Percentiles rank a stretch among this genome's conserved stretches.
These are phyloP conservation scores for Hanseniaspora gamundiae DNA, from an alignment of 1,139 yeast genomes.

Conservation along the genomic window DNA sequence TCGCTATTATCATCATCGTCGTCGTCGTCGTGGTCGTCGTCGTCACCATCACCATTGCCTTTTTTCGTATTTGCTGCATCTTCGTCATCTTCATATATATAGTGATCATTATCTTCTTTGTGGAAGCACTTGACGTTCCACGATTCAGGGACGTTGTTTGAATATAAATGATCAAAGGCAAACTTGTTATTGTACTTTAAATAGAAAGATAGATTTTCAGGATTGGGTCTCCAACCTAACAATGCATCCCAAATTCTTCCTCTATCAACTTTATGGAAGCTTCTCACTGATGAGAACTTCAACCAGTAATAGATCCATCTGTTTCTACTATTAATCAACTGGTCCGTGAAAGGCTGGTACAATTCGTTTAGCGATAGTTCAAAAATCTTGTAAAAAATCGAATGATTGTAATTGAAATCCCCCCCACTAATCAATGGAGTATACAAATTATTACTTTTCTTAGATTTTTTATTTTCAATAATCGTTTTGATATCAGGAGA, in stretches of 20 bases:
- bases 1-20: not conserved
- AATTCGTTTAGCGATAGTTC: slow-evolving; percentile 64
- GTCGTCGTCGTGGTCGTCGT: not conserved
- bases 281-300: slow-evolving; percentile 84
- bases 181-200: slow-evolving; percentile 25
- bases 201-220: slow-evolving; percentile 22
- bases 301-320: slow-evolving; percentile 96
- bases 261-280: slow-evolving; percentile 68
- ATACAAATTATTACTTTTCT: slow-evolving; percentile 16
- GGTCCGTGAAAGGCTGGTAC: slow-evolving; percentile 67
- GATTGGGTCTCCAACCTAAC: slow-evolving; percentile 59
- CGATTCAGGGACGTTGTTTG: slow-evolving; percentile 10
- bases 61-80: too few species aligned
- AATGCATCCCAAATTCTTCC: slow-evolving; percentile 85
- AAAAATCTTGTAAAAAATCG: slow-evolving; percentile 50
- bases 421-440: slow-evolving; percentile 49
- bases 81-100: not conserved
- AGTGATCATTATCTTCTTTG: slow-evolving; percentile 6
- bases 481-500: slow-evolving; percentile 36
- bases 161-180: slow-evolving; percentile 21
- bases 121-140: slow-evolving; percentile 7
- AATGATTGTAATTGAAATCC: slow-evolving; percentile 30
- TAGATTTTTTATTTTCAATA: slow-evolving; percentile 5
- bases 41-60: too few species aligned
- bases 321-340: slow-evolving; percentile 62